Percentiles rank a stretch among this genome's conserved stretches.
Evolutionary conservation across 2,329 filamentous ascomycete genomes (phyloP).

Genomic region (Microcyclosporella mali): DNA sequence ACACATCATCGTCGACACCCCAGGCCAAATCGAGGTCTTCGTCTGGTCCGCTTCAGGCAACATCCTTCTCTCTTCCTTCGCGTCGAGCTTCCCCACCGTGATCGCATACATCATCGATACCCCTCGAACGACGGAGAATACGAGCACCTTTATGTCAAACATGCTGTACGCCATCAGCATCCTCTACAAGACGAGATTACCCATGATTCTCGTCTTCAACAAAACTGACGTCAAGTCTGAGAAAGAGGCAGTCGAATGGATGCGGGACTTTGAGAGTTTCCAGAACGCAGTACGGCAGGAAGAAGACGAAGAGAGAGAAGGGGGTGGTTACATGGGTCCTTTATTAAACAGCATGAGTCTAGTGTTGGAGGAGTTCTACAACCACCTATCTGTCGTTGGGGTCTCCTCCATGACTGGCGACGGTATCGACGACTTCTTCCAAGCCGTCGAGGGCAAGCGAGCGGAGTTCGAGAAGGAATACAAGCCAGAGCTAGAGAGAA

Average conservation of each 20-base stretch:
- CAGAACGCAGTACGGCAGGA: conserved; percentile 77
- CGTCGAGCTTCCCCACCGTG: conserved; percentile 90
- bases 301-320: conserved; percentile 69
- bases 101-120: conserved; percentile 98
- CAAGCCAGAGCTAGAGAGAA: conserved; percentile 79
- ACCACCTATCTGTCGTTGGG: conserved; percentile 83
- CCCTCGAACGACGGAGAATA: conserved; percentile 83
- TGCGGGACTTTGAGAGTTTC: conserved; percentile 97
- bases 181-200: conserved; percentile 95
- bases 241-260: conserved; percentile 90
- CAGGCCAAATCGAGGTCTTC: conserved; percentile 97
- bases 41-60: conserved; percentile 96
- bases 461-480: conserved; percentile 87
- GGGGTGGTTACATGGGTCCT: conserved; percentile 88
- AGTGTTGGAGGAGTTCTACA: conserved; percentile 96
- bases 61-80: conserved; percentile 86
- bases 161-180: conserved; percentile 99
- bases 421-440: conserved; percentile 89
- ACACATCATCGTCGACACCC: conserved; percentile 89
- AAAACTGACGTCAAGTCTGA: conserved; percentile 96
- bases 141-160: conserved; percentile 98
- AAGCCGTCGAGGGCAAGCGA: conserved; percentile 77
- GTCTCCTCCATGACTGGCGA: conserved; percentile 90
- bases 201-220: conserved; percentile 99
- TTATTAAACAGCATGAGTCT: conserved; percentile 96